phyloP scores from a whole-genome alignment of 768 basidiomycete genomes.

The Boletus sp. region DNA sequence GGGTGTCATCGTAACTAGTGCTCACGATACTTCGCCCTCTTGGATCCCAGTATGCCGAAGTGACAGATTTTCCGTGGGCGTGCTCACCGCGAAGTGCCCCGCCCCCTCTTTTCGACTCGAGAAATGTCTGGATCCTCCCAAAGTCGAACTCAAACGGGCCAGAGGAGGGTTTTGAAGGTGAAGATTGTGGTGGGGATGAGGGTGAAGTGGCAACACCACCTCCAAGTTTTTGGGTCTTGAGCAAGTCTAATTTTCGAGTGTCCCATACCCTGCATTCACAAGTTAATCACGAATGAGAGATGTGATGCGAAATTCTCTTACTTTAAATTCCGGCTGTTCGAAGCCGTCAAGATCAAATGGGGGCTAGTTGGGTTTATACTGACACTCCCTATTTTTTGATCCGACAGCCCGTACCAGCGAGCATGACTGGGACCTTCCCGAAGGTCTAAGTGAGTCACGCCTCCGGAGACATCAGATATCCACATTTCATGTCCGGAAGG shows the following conservation, averaged over 20 bases:
- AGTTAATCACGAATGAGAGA: not conserved
- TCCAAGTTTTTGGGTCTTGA: slow-evolving; percentile 29
- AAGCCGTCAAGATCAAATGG: slow-evolving; percentile 67
- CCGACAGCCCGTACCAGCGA: slow-evolving; percentile 61
- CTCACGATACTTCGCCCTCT: slow-evolving; percentile 75
- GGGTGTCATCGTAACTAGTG: slow-evolving; percentile 78
- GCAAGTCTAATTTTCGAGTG: slow-evolving; percentile 54
- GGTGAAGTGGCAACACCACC: slow-evolving; percentile 24
- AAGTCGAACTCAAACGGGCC: slow-evolving; percentile 32
- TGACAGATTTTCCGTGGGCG: slow-evolving; percentile 72
- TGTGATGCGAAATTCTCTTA: slow-evolving; percentile 30
- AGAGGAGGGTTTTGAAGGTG: slow-evolving; percentile 4
- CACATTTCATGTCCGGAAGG: slow-evolving; percentile 76
- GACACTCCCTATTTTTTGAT: slow-evolving; percentile 73
- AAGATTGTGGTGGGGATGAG: slow-evolving; percentile 28
- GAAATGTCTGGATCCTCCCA: slow-evolving; percentile 47
- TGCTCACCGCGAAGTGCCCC: slow-evolving; percentile 61
- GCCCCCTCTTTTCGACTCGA: slow-evolving; percentile 49
- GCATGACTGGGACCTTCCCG: slow-evolving; percentile 56
- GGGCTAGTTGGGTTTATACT: slow-evolving; percentile 74
- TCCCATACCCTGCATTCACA: slow-evolving; percentile 67
- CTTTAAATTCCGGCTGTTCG: slow-evolving; percentile 71
- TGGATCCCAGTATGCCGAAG: slow-evolving; percentile 85
- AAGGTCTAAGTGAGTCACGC: slow-evolving; percentile 72
- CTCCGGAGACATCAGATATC: slow-evolving; percentile 73